Evolutionary conservation across 2,329 filamentous ascomycete species (phyloP), one percentile per base, ranked within the genome.

Genomic region (Cladophialophora psammophila): DNA sequence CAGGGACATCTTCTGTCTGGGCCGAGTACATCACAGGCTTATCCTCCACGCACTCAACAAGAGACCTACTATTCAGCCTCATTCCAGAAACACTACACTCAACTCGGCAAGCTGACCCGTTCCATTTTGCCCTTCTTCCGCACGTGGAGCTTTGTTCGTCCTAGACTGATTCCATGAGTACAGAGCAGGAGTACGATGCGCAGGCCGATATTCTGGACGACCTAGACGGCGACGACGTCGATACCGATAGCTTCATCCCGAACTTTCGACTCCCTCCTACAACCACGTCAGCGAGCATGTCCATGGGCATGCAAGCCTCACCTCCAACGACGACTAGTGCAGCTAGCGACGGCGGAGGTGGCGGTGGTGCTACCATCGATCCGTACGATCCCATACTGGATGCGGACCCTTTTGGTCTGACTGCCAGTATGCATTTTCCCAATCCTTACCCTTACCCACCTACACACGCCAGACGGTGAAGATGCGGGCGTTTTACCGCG

Each of bases 151-250:
- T 87, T 78, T 88, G 85, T 86, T 83, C 84, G 84, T 88, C 84
- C 85, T 88, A 88, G 85, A 82, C 85, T 90, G 83, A 91, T 86
- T 84, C 78, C 81, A 79, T 88, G 81, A 83, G 76, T 85, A 84
- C 83, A 97, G 94, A 98, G 83, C 93, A 96, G 86, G 94, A 98
- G 84, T 98, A 97, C 82, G 94, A 97, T 78, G 91, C 92, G 63
- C 91, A 93, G 81, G 88, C 87, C 78, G 93, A 94, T 75, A 91
- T 96, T 85, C 88, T 96, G 78, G 94, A 97, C 75, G 92, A 96
- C 68, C 83, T 89, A 72, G 90, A 91, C 74, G 87, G 48, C 59
- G 84, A 89, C 71, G 90, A 93, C 10, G 86, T 90, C 63, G 89
- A 88, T 50, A 86, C 89, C 53, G 88, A 87, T 13, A 86, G 89